These are phyloP conservation scores for Fusarium sp. DNA, from an alignment of 2,329 filamentous ascomycete genomes.

Conservation along the genomic window DNA sequence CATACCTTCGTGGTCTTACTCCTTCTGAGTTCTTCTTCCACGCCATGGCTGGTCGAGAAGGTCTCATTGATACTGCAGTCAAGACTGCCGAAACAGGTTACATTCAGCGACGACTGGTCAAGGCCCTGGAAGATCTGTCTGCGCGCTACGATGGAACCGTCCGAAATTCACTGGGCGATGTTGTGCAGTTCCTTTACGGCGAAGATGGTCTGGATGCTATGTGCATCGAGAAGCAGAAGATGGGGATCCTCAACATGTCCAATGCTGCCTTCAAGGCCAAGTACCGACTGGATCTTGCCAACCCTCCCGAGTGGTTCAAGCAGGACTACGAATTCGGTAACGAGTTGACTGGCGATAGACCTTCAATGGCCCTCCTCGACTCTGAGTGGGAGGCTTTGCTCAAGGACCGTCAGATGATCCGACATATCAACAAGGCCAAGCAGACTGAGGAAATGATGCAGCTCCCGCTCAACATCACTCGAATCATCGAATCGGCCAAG, in stretches of 20 bases:
- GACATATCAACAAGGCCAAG: constrained; percentile 72
- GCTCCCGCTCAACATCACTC: constrained; percentile 88
- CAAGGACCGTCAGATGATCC: constrained; percentile 79
- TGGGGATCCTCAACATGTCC: constrained; percentile 87
- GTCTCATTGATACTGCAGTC: constrained; percentile 99
- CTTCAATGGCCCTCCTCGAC: constrained; percentile 87
- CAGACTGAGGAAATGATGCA: constrained; percentile 89
- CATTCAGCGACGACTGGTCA: constrained; percentile 97
- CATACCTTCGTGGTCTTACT: constrained; percentile 93
- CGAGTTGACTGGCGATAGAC: constrained; percentile 87
- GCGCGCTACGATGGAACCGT: constrained; percentile 98
- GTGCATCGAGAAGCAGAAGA: constrained; percentile 90
- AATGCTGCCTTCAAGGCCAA: constrained; percentile 80
- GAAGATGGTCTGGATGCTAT: constrained; percentile 96
- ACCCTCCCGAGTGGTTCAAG: constrained; percentile 69
- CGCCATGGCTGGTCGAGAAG: constrained; percentile 99
- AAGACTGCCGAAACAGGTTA: constrained; percentile 99
- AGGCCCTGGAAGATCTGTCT: constrained; percentile 97
- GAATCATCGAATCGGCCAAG: constrained; percentile 91
- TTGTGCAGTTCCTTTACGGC: constrained; percentile 97
- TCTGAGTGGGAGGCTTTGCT: constrained; percentile 85
- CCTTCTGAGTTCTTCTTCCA: constrained; percentile 99
- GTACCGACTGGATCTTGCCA: constrained; percentile 81
- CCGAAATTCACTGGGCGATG: constrained; percentile 94
- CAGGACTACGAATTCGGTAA: constrained; percentile 77